Base-by-base conservation (phyloP, 441 rosid genomes). In the Euphorbia celastroides region DNA sequence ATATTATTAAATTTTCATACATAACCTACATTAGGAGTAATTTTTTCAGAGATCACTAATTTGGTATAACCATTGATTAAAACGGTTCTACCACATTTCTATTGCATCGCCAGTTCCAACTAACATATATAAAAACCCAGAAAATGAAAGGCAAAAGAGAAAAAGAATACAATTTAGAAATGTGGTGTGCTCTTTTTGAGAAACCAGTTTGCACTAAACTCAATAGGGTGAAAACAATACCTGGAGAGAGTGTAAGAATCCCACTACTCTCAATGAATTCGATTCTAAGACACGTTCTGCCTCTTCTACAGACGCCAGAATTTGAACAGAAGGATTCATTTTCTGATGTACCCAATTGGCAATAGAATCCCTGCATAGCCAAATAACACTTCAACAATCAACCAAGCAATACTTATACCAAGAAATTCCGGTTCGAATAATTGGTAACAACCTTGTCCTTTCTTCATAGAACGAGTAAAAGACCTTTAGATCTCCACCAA, bases 301-400 rank as follows among this genome's bases (percentile, higher is more conserved):
- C 62, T 75, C 80, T 13, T 76, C 62, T 4, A 55, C 10, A 7
- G 38, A 2, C 58, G 74, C 34, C 58, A 72, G 19, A 42, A 25
- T 72, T 38, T 66, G 66, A 60, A 52, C 70, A 28, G 0, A 9
- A 16, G 3, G 27, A 17, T 31, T 54, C 12, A 38, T 60, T 60
- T 60, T 65, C 74, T 66, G 71, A 61, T 71, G 62, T 67, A 82
- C 74, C 82, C 82, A 82, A 71, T 68, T 66, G 12, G 74, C 67
- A 26, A 80, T 72, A 32, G 67, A 69, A 66, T 81, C 80, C 72
- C 85, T 81, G 38, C 57, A 71, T 8, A 52, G 60, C 28, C 44
- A 57, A 56, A 25, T 26, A 25, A 25, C 32, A 14, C 4, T 11
- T 56, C 5, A 55, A 55, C 9, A 56, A 27, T 0, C 16, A 48